Conservation (phyloP, 768 basidiomycete genomes). For the Naganishia vaughanmartiniae region DNA sequence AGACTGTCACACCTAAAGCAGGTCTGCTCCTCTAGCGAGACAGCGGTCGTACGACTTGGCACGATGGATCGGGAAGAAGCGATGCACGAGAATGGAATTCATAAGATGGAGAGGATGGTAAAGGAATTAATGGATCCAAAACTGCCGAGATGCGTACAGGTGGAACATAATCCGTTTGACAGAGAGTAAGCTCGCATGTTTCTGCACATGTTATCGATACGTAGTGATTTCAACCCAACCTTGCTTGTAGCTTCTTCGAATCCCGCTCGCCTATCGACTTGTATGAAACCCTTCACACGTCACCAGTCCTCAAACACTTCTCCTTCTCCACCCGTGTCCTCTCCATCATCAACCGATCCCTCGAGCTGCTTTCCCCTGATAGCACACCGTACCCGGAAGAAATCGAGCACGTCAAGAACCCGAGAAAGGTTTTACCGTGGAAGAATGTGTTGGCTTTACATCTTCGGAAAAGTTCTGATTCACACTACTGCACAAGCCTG, state of each 20-base stretch:
- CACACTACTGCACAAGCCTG: slow-evolving; percentile 27
- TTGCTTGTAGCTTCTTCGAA: slow-evolving; percentile 46
- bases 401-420: slow-evolving; percentile 24
- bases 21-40: slow-evolving; percentile 33
- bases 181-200: slow-evolving; percentile 40
- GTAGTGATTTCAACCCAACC: background rate
- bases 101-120: slow-evolving; percentile 40
- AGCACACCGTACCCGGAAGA: slow-evolving; percentile 36
- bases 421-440: slow-evolving; percentile 33
- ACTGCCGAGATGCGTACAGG: slow-evolving; percentile 41
- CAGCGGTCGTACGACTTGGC: slow-evolving; percentile 8
- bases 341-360: slow-evolving; percentile 39
- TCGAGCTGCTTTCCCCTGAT: slow-evolving; percentile 41
- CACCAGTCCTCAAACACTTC: slow-evolving; percentile 49
- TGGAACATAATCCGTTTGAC: slow-evolving; percentile 45
- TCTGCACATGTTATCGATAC: background rate
- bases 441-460: slow-evolving; percentile 49
- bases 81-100: slow-evolving; percentile 6
- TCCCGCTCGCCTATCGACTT: slow-evolving; percentile 40
- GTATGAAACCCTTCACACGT: slow-evolving; percentile 40
- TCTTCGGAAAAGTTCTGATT: slow-evolving; percentile 38
- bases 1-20: slow-evolving; percentile 32
- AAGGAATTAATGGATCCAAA: slow-evolving; percentile 40
- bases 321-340: slow-evolving; percentile 46
- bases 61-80: slow-evolving; percentile 22